Conservation (phyloP, 176 grass and related monocot species). For the Oryza coarctata region DNA sequence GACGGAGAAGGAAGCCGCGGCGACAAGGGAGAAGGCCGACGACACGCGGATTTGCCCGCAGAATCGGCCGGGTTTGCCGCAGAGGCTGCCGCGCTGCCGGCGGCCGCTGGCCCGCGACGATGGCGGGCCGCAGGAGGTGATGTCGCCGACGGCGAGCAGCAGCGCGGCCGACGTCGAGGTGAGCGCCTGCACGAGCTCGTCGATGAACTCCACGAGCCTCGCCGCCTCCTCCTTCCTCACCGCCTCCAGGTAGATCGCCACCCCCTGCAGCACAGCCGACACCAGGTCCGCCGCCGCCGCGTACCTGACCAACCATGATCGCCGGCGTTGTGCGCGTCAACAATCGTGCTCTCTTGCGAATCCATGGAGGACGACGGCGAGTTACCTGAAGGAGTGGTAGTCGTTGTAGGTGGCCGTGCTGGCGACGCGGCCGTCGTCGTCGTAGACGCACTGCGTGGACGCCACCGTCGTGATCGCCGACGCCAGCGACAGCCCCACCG, state of each 20-base stretch:
- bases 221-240: background rate
- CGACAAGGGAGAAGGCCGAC: background rate
- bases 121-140: conserved; percentile 18
- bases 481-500: conserved; percentile 25
- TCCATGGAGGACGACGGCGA: background rate
- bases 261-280: conserved; percentile 36
- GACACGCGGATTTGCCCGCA: background rate
- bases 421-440: background rate
- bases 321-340: no score
- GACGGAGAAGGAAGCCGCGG: background rate
- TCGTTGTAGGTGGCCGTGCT: background rate
- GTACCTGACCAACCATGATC: background rate
- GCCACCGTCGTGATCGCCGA: conserved; percentile 21
- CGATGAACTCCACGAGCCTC: background rate
- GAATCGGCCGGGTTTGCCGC: background rate
- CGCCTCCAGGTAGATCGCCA: conserved; percentile 26
- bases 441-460: background rate
- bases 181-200: conserved; percentile 30
- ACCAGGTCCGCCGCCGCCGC: background rate
- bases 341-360: background rate
- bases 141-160: conserved; percentile 31
- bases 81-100: background rate
- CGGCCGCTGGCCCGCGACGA: background rate
- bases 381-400: conserved; percentile 31
- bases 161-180: conserved; percentile 11